Evolutionary conservation across 2,329 filamentous ascomycete genomes (phyloP).

Genomic region (Paecilomyces fulvus): DNA sequence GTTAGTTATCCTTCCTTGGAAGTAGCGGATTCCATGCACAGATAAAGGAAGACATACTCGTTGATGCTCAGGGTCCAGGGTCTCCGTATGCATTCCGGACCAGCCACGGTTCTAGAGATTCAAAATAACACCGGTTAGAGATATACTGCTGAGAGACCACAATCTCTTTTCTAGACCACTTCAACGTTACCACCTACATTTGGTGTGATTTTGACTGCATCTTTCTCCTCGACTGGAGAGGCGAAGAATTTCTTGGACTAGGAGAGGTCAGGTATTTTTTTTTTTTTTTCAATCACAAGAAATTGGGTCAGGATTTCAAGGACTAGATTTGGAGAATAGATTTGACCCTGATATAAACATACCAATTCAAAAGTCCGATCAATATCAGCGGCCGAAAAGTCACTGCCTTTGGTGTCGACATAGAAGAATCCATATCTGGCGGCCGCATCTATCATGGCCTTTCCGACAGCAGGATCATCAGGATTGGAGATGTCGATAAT

Average conservation of each 20-base stretch:
- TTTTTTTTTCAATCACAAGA: too few species aligned
- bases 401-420: conserved; percentile 63
- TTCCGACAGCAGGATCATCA: conserved; percentile 52
- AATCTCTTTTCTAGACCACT: background rate
- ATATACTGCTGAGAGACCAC: background rate
- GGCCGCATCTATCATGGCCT: conserved; percentile 68
- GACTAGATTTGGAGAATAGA: background rate
- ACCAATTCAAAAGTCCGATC: conserved; percentile 68
- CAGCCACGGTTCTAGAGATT: conserved; percentile 68
- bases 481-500: conserved; percentile 70
- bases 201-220: conserved; percentile 62
- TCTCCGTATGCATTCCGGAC: conserved; percentile 81
- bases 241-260: conserved; percentile 67
- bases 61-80: conserved; percentile 74
- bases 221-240: conserved; percentile 62
- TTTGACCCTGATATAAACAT: conserved; percentile 13
- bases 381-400: conserved; percentile 59
- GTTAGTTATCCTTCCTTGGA: background rate
- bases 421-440: conserved; percentile 83
- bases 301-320: background rate
- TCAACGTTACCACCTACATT: conserved; percentile 31
- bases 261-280: background rate
- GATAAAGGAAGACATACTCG: conserved; percentile 44
- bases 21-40: background rate
- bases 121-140: background rate